A percentile compares a stretch with the other conserved stretches of the same genome.
Conservation (phyloP, 2,329 filamentous ascomycete species). For the Cercospora sojina region DNA sequence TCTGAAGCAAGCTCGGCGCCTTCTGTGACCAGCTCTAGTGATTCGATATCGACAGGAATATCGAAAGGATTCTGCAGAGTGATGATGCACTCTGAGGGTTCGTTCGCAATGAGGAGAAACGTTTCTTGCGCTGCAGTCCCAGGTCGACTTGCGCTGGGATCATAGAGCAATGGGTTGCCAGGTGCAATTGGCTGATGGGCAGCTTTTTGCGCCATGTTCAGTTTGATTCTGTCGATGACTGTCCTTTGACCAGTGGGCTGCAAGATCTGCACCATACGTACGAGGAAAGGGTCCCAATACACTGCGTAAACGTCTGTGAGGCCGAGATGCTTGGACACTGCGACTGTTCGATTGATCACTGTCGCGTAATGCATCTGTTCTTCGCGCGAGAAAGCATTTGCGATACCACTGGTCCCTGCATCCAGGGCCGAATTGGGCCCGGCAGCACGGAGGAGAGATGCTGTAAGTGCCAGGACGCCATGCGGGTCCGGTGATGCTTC, state of each 20-base stretch:
- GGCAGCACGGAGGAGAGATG: conserved; percentile 76
- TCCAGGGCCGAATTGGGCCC: conserved; percentile 55
- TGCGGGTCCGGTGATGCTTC: conserved; percentile 90
- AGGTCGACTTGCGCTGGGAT: conserved; percentile 76
- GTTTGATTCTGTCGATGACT: conserved; percentile 28
- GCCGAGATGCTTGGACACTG: conserved; percentile 73
- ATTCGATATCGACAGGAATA: conserved; percentile 86
- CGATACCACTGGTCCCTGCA: conserved; percentile 4
- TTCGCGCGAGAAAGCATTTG: conserved; percentile 51
- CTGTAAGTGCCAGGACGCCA: conserved; percentile 84
- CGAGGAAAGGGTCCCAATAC: conserved; percentile 96
- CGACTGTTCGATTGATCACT: conserved; percentile 81
- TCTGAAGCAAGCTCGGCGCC: conserved; percentile 70
- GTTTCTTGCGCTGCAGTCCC: conserved; percentile 55
- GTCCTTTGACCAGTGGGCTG: conserved; percentile 20
- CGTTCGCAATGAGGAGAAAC: conserved; percentile 72
- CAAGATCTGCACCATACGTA: conserved; percentile 75
- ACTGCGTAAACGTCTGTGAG: conserved; percentile 69
- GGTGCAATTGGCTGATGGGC: conserved; percentile 18
- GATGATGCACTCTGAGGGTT: conserved; percentile 73
- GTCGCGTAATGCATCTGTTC: conserved; percentile 82
- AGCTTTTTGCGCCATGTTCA: conserved; percentile 19
- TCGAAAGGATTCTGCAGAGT: conserved; percentile 94
- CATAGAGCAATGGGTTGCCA: conserved; percentile 87
- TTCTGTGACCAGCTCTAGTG: conserved; percentile 69